These are phyloP conservation scores for Diaporthe sp. DNA, from an alignment of 2,329 filamentous ascomycete species.

Conservation along the genomic window DNA sequence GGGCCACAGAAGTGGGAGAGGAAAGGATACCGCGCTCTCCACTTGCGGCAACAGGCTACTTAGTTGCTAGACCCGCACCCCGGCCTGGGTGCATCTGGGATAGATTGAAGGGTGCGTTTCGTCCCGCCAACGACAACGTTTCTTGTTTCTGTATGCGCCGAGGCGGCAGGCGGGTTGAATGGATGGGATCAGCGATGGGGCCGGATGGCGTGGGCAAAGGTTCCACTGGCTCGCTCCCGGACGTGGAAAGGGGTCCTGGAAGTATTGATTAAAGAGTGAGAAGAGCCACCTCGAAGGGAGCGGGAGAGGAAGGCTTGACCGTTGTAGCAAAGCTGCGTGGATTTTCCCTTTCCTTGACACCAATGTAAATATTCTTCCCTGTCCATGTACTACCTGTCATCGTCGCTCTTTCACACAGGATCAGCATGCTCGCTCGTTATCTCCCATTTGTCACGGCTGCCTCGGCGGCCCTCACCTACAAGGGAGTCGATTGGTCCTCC, in stretches of 20 bases:
- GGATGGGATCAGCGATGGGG: conserved; percentile 6
- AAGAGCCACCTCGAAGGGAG: not conserved
- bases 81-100: not conserved
- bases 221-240: conserved; percentile 8
- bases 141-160: conserved; percentile 12
- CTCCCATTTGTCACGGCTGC: conserved; percentile 24
- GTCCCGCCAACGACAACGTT: conserved; percentile 12
- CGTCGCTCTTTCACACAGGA: not conserved
- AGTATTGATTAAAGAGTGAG: not conserved
- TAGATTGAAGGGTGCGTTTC: conserved; percentile 29
- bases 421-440: conserved; percentile 28
- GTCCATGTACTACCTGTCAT: not conserved
- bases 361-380: not conserved
- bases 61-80: not conserved
- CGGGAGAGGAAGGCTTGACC: not conserved
- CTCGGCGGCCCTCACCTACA: conserved; percentile 34
- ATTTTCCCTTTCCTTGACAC: conserved; percentile 1
- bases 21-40: conserved; percentile 17
- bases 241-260: conserved; percentile 6
- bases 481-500: conserved; percentile 58
- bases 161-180: not conserved
- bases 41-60: conserved; percentile 3
- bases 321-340: not conserved
- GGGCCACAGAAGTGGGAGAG: conserved; percentile 1
- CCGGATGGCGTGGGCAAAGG: conserved; percentile 13